Percentiles rank a stretch among this genome's conserved stretches.
These are phyloP conservation scores for Phytophthora pistaciae DNA, from an alignment of 352 stramenopile species.

Conservation along the genomic window DNA sequence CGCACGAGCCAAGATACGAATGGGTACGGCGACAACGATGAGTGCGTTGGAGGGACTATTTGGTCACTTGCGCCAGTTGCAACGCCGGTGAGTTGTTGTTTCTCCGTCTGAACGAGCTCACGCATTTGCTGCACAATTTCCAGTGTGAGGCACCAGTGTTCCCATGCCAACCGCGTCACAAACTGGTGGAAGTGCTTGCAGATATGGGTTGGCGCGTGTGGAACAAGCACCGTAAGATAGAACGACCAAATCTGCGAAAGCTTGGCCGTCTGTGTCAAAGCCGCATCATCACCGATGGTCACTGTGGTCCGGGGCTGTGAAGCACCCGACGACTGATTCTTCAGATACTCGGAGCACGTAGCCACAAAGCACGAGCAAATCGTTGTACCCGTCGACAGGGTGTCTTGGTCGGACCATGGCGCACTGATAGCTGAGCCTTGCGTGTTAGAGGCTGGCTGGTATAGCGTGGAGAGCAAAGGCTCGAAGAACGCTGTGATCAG, in stretches of 20 bases:
- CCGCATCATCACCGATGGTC: conserved; percentile 20
- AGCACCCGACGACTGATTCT: conserved; percentile 21
- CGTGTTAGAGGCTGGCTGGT: conserved; percentile 76
- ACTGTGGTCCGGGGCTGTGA: background rate
- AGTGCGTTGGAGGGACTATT: conserved; percentile 34
- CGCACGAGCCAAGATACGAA: conserved; percentile 89
- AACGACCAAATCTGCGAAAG: conserved; percentile 86
- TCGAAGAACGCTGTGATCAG: conserved; percentile 83
- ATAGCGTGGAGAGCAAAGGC: conserved; percentile 81
- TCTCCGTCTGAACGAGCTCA: conserved; percentile 73
- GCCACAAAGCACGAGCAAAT: conserved; percentile 87
- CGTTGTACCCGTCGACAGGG: conserved; percentile 74
- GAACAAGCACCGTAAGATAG: conserved; percentile 77
- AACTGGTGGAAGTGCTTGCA: conserved; percentile 88
- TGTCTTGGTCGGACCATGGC: conserved; percentile 80
- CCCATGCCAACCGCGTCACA: conserved; percentile 81
- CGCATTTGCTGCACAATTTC: conserved; percentile 89
- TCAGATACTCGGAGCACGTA: conserved; percentile 77
- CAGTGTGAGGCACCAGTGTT: conserved; percentile 85
- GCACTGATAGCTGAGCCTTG: conserved; percentile 71
- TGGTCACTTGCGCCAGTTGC: conserved; percentile 18
- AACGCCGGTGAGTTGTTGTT: conserved; percentile 51
- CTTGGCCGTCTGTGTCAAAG: conserved; percentile 47
- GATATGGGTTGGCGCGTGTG: conserved; percentile 77
- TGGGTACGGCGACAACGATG: conserved; percentile 69